Evolutionary conservation across 805 yeast genomes (phyloP).

Genomic region (Candida broadrunensis): DNA sequence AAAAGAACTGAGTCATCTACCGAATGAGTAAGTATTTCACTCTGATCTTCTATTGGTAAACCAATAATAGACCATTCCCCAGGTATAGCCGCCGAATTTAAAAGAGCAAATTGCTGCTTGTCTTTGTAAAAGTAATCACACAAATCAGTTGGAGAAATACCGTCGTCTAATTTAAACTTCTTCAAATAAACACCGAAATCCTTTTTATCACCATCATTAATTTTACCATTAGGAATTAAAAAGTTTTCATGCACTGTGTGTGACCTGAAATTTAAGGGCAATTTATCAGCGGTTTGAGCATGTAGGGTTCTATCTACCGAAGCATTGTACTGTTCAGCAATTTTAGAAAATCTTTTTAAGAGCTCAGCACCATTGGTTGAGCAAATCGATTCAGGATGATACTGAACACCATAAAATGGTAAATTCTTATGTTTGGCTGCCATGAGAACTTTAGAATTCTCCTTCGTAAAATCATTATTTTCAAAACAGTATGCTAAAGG

Average conservation of each 20-base stretch:
- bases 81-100: conserved; percentile 79
- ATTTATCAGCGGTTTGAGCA: neutral
- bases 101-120: conserved; percentile 50
- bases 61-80: conserved; percentile 91
- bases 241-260: conserved; percentile 20
- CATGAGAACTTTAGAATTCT: conserved; percentile 53
- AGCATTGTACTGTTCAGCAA: conserved; percentile 38
- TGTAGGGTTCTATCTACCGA: conserved; percentile 10
- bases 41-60: conserved; percentile 45
- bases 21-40: conserved; percentile 61
- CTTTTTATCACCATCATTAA: conserved; percentile 1
- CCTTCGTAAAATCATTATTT: conserved; percentile 21
- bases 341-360: conserved; percentile 58
- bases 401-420: conserved; percentile 93
- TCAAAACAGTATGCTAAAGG: conserved; percentile 64
- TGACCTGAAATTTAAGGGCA: neutral
- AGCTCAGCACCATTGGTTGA: conserved; percentile 63
- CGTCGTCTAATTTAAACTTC: conserved; percentile 9
- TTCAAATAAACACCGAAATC: conserved; percentile 9
- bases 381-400: conserved; percentile 94
- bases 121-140: conserved; percentile 45
- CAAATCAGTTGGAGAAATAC: conserved; percentile 40
- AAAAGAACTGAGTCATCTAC: conserved; percentile 31
- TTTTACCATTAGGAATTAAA: conserved; percentile 8
- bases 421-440: conserved; percentile 59